Percentiles rank a stretch among this genome's conserved stretches.
phyloP scores from a whole-genome alignment of 2,329 filamentous ascomycete genomes.

The Canariomyces notabilis region DNA sequence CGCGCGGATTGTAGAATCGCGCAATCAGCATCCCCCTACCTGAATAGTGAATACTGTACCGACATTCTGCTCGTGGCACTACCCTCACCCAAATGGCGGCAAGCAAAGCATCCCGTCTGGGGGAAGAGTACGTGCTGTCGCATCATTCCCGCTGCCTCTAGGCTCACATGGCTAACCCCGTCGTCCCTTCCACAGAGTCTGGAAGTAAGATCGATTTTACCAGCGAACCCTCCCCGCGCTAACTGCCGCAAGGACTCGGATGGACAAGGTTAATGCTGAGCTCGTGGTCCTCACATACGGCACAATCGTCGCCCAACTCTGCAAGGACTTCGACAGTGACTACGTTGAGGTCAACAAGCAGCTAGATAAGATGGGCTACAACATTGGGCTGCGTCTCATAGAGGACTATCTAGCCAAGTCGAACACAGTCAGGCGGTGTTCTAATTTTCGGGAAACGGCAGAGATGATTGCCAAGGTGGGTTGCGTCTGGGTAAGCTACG shows the following conservation, averaged over 20 bases:
- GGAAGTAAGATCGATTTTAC: conserved; percentile 61
- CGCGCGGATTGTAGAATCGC: no score
- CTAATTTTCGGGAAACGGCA: conserved; percentile 91
- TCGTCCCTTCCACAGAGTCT: conserved; percentile 65
- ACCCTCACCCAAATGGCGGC: conserved; percentile 49
- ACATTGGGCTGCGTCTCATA: conserved; percentile 91
- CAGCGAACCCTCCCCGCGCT: conserved; percentile 22
- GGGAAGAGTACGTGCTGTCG: conserved; percentile 51
- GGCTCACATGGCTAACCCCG: conserved; percentile 10
- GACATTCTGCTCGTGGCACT: background rate
- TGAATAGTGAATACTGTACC: background rate
- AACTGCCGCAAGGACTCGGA: conserved; percentile 65
- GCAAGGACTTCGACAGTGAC: conserved; percentile 91
- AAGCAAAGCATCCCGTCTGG: conserved; percentile 56
- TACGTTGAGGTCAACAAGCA: conserved; percentile 97
- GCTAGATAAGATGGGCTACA: conserved; percentile 98
- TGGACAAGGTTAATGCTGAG: conserved; percentile 98
- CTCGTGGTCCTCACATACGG: conserved; percentile 96
- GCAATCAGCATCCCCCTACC: no score
- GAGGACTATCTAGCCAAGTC: conserved; percentile 98
- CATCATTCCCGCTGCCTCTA: background rate
- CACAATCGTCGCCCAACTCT: conserved; percentile 93
- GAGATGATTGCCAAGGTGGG: conserved; percentile 90
- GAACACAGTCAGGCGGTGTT: conserved; percentile 79
- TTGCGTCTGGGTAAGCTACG: background rate